Percentiles rank a stretch among this genome's conserved stretches.
These are phyloP conservation scores for Lactarius akahatsu DNA, from an alignment of 768 basidiomycete genomes.

Conservation along the genomic window DNA sequence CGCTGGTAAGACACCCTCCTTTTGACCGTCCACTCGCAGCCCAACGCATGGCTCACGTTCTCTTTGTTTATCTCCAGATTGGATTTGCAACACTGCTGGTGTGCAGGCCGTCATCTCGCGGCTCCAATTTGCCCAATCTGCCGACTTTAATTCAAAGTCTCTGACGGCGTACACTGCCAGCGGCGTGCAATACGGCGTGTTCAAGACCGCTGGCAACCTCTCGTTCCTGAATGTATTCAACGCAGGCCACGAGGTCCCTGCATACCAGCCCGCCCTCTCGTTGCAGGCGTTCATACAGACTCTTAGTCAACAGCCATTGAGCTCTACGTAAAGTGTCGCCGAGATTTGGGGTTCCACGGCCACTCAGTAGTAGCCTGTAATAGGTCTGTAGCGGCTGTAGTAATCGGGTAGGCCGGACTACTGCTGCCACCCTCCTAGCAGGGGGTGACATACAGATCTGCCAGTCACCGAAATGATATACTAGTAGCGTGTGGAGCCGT, in stretches of 20 bases:
- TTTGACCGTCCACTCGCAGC: background rate
- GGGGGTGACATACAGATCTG: too few species aligned
- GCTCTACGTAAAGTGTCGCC: constrained; percentile 14
- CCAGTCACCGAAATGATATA: too few species aligned
- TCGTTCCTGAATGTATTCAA: constrained; percentile 48
- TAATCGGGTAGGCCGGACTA: background rate
- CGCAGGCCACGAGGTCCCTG: constrained; percentile 37
- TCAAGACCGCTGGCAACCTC: constrained; percentile 48
- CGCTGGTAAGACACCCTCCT: background rate
- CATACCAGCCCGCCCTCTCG: constrained; percentile 18
- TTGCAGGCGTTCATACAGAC: constrained; percentile 27
- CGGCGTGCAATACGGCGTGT: constrained; percentile 46
- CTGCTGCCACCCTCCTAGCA: background rate
- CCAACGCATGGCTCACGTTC: constrained; percentile 39
- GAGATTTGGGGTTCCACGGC: background rate
- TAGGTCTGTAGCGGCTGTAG: background rate
- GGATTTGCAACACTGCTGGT: constrained; percentile 46
- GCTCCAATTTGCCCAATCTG: constrained; percentile 38
- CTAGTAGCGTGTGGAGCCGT: too few species aligned
- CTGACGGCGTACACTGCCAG: constrained; percentile 46
- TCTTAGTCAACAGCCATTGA: constrained; percentile 14
- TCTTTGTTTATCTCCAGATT: constrained; percentile 38
- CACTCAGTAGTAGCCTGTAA: too few species aligned
- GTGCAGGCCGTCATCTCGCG: constrained; percentile 49
- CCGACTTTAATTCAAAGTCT: constrained; percentile 39